A percentile compares a stretch with the other conserved stretches of the same genome.
Conservation (phyloP, 768 basidiomycete species). For the Suillus brevipes region DNA sequence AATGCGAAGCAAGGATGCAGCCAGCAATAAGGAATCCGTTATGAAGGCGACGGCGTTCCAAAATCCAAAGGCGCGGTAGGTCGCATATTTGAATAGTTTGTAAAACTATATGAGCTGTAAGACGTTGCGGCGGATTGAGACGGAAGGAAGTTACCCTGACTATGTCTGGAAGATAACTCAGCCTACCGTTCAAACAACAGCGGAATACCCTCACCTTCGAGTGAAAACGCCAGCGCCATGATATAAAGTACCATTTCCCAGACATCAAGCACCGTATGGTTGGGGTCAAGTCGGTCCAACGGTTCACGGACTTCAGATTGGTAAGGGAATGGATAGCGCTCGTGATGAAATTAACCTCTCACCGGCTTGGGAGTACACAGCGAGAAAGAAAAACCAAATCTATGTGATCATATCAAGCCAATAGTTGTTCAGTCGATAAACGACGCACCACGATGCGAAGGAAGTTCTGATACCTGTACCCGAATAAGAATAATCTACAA, state of each 20-base stretch:
- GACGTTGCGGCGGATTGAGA: not conserved
- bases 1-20: constrained; percentile 76
- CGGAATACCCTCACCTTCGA: constrained; percentile 64
- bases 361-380: constrained; percentile 85
- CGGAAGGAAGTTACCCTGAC: constrained; percentile 18
- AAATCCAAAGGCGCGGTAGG: constrained; percentile 80
- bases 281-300: constrained; percentile 63
- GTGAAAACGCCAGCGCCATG: constrained; percentile 71
- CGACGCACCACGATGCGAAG: constrained; percentile 61
- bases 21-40: constrained; percentile 70
- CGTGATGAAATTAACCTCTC: constrained; percentile 24
- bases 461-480: constrained; percentile 75
- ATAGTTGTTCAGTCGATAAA: not conserved
- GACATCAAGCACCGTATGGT: constrained; percentile 55
- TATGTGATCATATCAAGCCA: not conserved
- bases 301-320: constrained; percentile 65
- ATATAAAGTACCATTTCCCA: constrained; percentile 84
- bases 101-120: constrained; percentile 48
- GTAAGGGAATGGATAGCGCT: constrained; percentile 7
- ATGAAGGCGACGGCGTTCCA: constrained; percentile 72
- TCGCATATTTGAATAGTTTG: constrained; percentile 70
- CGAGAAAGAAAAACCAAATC: constrained; percentile 72
- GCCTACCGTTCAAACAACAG: constrained; percentile 48
- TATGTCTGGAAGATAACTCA: constrained; percentile 20
- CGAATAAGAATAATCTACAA: not conserved